Base-by-base conservation (phyloP, 805 yeast genomes). In the Schwanniomyces sp. region DNA sequence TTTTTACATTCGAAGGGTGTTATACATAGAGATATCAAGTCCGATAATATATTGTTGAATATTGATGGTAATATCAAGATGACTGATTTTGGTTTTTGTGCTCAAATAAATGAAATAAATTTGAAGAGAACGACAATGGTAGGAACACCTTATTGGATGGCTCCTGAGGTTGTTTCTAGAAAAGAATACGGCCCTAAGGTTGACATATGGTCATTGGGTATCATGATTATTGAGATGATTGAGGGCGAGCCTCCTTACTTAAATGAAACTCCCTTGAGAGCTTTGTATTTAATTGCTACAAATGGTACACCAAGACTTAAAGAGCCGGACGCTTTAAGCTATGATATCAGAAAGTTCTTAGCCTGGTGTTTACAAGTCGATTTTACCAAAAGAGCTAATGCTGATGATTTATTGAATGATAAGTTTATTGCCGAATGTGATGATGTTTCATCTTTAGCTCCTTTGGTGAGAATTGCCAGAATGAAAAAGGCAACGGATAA, bases 91-190 rank as follows among this genome's bases (percentile, higher is more conserved):
- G 96, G 96, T 0, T 94, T 92, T 72, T 94, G 99, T 71, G 99
- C 99, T 0, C 96, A 91, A 67, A 73, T 72, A 50, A 69, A 67
- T 50, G 70, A 62, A 47, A 52, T 61, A 46, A 86, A 88, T 54
- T 74, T 87, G 46, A 91, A 92, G 66, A 83, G 99, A 64, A 91
- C 96, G 3, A 94, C 99, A 4, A 90, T 94, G 96, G 99, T 94
- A 14, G 99, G 99, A 12, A 94, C 99, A 0, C 99, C 99, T 11
- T 94, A 94, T 66, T 94, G 99, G 99, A 94, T 94, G 99, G 99
- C 99, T 0, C 99, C 99, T 1, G 99, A 94, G 66, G 97, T 94
- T 45, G 97, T 94, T 25, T 83, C 91, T 16, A 82, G 95, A 57
- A 91, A 91, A 65, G 97, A 91, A 62, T 94, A 94, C 63, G 99